Conservation (phyloP, 257 asterid genomes). For the Leptodermis oblonga region DNA sequence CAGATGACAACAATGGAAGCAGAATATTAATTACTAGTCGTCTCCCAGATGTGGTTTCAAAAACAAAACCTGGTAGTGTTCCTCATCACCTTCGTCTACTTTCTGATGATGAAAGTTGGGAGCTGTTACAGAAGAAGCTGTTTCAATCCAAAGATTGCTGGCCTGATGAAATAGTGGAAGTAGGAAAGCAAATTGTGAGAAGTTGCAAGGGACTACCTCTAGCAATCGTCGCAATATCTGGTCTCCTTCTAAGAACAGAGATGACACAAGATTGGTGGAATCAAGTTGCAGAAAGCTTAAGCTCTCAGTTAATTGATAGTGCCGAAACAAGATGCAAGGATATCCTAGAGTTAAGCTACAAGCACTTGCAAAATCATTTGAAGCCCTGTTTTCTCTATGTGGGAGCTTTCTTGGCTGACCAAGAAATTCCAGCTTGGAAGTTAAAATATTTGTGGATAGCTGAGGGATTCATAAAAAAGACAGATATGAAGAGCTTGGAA, state of each 20-base stretch:
- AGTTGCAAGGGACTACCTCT: slow-evolving; percentile 15
- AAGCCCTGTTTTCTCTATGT: slow-evolving; percentile 23
- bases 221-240: slow-evolving; percentile 12
- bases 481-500: slow-evolving; percentile 2
- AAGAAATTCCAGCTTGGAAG: slow-evolving; percentile 4
- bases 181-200: slow-evolving; percentile 14
- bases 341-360: slow-evolving; percentile 9
- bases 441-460: slow-evolving; percentile 13
- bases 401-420: slow-evolving; percentile 11
- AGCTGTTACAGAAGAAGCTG: slow-evolving; percentile 9
- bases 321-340: background rate
- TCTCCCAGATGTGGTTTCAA: background rate
- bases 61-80: background rate
- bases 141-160: background rate
- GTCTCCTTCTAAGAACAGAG: slow-evolving; percentile 5
- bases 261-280: slow-evolving; percentile 4
- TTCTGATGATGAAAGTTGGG: slow-evolving; percentile 4
- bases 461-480: slow-evolving; percentile 15
- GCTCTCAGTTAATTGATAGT: background rate
- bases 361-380: slow-evolving; percentile 8
- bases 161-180: background rate
- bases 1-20: slow-evolving; percentile 19
- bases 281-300: slow-evolving; percentile 5
- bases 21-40: slow-evolving; percentile 26
- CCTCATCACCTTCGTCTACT: slow-evolving; percentile 17